Evolutionary conservation across 495 filamentous ascomycete genomes (phyloP).

Genomic region (Penicillium roqueforti): DNA sequence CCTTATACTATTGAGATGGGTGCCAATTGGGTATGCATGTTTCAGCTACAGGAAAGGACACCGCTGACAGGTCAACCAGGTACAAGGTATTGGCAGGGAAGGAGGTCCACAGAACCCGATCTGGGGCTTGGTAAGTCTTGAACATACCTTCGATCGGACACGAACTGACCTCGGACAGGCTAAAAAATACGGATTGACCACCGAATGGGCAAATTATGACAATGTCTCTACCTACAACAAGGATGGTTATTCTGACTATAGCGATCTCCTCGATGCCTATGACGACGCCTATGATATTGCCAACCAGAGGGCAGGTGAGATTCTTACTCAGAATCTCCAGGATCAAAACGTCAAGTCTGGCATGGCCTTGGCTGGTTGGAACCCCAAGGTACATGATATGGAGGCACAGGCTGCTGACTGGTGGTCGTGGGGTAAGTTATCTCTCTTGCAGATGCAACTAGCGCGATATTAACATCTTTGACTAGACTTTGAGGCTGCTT

Average conservation of each 20-base stretch:
- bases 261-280: constrained; percentile 47
- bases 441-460: background rate
- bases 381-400: constrained; percentile 53
- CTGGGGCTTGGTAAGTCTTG: constrained; percentile 52
- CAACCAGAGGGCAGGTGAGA: constrained; percentile 54
- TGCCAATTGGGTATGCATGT: constrained; percentile 58
- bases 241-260: constrained; percentile 49
- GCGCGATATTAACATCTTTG: constrained; percentile 13
- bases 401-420: constrained; percentile 60
- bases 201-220: constrained; percentile 58
- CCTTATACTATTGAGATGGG: constrained; percentile 63
- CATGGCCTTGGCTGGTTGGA: constrained; percentile 60
- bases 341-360: constrained; percentile 60
- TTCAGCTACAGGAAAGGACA: background rate
- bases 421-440: constrained; percentile 49
- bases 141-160: background rate
- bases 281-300: constrained; percentile 46
- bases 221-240: constrained; percentile 59
- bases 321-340: constrained; percentile 57
- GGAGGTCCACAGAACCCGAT: constrained; percentile 64
- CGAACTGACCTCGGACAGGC: constrained; percentile 30
- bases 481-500: constrained; percentile 55
- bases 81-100: constrained; percentile 60
- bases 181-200: constrained; percentile 59
- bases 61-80: constrained; percentile 17